Conservation (phyloP, 208 protist genomes). For the Borovskyia barvae region DNA sequence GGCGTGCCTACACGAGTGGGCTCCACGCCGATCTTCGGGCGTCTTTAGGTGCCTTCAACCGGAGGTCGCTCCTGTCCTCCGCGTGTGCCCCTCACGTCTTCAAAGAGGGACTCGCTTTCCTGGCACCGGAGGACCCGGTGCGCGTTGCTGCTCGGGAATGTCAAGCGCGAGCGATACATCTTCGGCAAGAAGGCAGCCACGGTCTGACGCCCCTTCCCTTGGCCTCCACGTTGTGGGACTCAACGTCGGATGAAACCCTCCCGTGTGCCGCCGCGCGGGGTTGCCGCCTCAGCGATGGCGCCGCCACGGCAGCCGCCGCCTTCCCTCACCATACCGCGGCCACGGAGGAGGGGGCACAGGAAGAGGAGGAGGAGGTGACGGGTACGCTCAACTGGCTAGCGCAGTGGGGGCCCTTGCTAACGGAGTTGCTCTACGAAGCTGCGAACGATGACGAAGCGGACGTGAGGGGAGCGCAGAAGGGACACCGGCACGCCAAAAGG, state of each 20-base stretch:
- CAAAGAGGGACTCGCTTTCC: neutral
- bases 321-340: too few relatives aligned
- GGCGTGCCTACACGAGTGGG: too few relatives aligned
- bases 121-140: slow-evolving; percentile 8
- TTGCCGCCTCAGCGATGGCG: too few relatives aligned
- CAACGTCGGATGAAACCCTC: neutral
- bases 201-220: slow-evolving; percentile 6
- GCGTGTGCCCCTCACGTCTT: neutral
- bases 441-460: slow-evolving; percentile 4
- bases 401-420: slow-evolving; percentile 25
- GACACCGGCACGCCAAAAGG: too few relatives aligned
- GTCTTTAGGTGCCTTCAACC: too few relatives aligned
- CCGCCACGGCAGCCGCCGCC: too few relatives aligned
- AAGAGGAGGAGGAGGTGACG: too few relatives aligned
- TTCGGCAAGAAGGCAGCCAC: neutral
- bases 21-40: too few relatives aligned
- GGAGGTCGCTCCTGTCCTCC: neutral
- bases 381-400: slow-evolving; percentile 23
- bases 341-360: too few relatives aligned
- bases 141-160: slow-evolving; percentile 14
- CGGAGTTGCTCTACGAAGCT: slow-evolving; percentile 23
- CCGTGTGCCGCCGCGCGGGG: neutral
- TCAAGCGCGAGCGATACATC: slow-evolving; percentile 1
- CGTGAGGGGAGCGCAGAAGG: neutral
- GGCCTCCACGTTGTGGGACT: slow-evolving; percentile 11